These are phyloP conservation scores for Sedum album DNA, from an alignment of 164 flowering plant genomes.

Conservation along the genomic window DNA sequence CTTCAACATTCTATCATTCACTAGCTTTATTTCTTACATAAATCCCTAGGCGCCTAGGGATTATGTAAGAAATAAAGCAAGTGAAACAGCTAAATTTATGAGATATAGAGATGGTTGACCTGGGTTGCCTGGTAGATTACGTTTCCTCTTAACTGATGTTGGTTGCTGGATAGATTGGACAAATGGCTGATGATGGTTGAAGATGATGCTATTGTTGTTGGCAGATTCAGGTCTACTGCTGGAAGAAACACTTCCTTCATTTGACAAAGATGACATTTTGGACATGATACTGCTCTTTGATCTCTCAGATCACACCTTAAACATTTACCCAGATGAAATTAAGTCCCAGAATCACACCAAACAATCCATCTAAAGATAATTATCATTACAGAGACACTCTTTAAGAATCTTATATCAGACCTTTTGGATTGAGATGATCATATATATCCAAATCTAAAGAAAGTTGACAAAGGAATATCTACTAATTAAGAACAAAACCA, in stretches of 20 bases:
- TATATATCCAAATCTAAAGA: background rate
- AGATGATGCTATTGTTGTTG: conserved; percentile 1
- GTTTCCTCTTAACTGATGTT: conserved; percentile 1
- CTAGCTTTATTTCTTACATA: too few relatives aligned
- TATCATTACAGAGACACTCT: background rate
- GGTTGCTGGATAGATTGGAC: background rate
- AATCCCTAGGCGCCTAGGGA: too few relatives aligned
- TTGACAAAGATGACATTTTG: background rate
- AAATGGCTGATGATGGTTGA: background rate
- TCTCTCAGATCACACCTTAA: background rate
- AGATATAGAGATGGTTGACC: background rate
- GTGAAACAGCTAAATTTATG: background rate
- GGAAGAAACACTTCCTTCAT: conserved; percentile 7
- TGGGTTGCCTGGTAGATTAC: conserved; percentile 6
- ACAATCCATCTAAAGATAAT: background rate
- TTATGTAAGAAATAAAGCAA: background rate
- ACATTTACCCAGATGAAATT: background rate
- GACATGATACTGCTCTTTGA: background rate
- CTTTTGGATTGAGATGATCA: background rate
- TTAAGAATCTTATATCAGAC: too few relatives aligned
- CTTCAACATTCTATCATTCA: background rate
- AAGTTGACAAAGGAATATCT: conserved; percentile 2
- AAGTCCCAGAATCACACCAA: background rate
- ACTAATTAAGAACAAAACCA: background rate
- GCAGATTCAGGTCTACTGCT: conserved; percentile 4